Base-by-base conservation (phyloP, 192 early-diverging fungal species). In the Pecoramyces ruminantium region DNA sequence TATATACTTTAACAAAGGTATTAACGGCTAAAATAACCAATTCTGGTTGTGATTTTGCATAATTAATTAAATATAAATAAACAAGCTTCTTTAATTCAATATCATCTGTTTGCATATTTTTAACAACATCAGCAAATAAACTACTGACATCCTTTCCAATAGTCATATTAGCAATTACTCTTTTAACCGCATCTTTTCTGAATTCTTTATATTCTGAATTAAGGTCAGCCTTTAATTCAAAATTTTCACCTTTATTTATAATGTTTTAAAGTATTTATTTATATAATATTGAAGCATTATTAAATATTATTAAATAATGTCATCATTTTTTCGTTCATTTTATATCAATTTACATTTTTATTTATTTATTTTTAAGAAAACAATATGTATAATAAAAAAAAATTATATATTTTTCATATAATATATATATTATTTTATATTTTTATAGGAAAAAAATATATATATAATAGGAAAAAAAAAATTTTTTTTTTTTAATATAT, bases 91-190 rank as follows among this genome's bases (percentile, higher is more conserved):
- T 99, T 81, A 97, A 86, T 83, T 99, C 97, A 40, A 99, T 86
- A 86, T 98, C 95, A 80, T 98, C 97, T 4, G 96, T 98, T 85
- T 98, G 96, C 97, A 99, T 99, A 88, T 97, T 97, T 84, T 98
- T 98, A 39, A 99, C 90, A 27, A 99, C 96, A 82, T 99, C 97
- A 0, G 96, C 93, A 80, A 99, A 99, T 29, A 99, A 88, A 2
- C 92, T 91, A 81, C 92, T 93, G 81, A 99, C 97, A 85, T 99
- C 97, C 83, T 99, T 99, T 81, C 97, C 97, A 38, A 99, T 95
- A 14, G 97, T 99, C 97, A 99, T 99, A 86, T 99, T 99, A 77
- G 97, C 97, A 85, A 99, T 98, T 77, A 99, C 97, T 85, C 96
- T 94, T 82, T 97, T 96, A 38, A 99, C 97, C 1, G 96, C 95